Base-by-base conservation (phyloP, 2,329 filamentous ascomycete species). In the Chalara sp. region DNA sequence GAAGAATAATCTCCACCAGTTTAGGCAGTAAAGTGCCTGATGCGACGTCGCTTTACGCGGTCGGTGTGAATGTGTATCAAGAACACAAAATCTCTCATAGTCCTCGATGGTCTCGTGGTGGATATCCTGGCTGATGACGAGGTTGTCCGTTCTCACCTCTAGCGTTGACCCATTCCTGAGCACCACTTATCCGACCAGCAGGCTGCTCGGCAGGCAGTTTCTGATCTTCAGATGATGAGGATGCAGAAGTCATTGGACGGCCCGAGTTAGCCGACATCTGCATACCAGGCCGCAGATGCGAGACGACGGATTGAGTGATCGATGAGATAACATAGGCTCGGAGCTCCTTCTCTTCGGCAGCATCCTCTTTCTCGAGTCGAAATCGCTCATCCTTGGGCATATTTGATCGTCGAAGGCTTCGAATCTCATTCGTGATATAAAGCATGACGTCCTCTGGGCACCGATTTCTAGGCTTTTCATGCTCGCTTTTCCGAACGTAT, bases 341-440 rank as follows among this genome's bases (percentile, higher is more conserved):
- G 32, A 93, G 78, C 66, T 93, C 87, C 47, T 80, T 79, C 62
- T 89, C 84, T 65, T 93, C 88, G 45, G 76, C 76, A 59, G 81
- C 78, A 66, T 93, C 88, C 65, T 93, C 88, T 65, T 88, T 89
- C 67, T 91, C 84, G 11, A 93, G 74, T 41, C 81, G 78, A 69
- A 90, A 91, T 53, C 87, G 84, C 61, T 95, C 85, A 13, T 92
- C 84, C 72, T 96, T 96, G 67, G 79, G 76, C 76, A 95, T 81
- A 70, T 95, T 91, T 62, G 82, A 79, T 47, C 93, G 84, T 62
- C 92, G 86, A 63, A 92, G 80, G 55, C 83, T 81, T 63, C 88
- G 88, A 64, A 99, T 93, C 72, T 97, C 93, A 60, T 91, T 84
- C 71, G 93, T 86, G 56, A 96, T 89, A 74, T 91, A 91, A 12